Conservation (phyloP, 495 filamentous ascomycete species). For the Bathelium albidoporum region DNA sequence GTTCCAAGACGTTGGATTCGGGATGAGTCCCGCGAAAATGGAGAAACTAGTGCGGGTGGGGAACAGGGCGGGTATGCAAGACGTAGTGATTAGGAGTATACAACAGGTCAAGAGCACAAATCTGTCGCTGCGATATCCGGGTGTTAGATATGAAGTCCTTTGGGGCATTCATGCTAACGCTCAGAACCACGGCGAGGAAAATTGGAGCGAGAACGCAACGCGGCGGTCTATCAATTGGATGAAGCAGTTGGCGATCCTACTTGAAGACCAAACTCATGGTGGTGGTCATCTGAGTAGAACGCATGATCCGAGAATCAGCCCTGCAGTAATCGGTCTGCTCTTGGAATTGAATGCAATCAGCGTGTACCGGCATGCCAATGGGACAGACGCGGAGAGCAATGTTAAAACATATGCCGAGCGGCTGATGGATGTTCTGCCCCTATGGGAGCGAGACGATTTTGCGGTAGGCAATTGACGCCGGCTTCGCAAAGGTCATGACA, state of each 20-base stretch:
- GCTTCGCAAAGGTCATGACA: neutral
- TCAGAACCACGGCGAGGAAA: constrained; percentile 1
- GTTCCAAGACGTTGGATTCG: constrained; percentile 17
- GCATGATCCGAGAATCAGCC: constrained; percentile 23
- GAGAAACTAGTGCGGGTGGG: constrained; percentile 25
- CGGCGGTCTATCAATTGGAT: constrained; percentile 23
- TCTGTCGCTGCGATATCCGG: constrained; percentile 15
- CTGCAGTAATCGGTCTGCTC: constrained; percentile 27
- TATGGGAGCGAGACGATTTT: neutral
- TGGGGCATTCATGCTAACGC: constrained; percentile 19
- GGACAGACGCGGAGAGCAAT: constrained; percentile 28
- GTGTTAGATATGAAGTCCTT: constrained; percentile 20
- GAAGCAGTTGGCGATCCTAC: constrained; percentile 24
- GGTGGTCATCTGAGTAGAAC: constrained; percentile 7
- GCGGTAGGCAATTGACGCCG: neutral
- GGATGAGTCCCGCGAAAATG: constrained; percentile 10
- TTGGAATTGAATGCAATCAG: constrained; percentile 29
- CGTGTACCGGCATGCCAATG: constrained; percentile 22
- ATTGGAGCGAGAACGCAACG: constrained; percentile 21
- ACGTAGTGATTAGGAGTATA: constrained; percentile 24
- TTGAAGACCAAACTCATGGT: constrained; percentile 28
- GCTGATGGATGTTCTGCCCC: constrained; percentile 15
- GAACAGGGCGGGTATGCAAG: constrained; percentile 16
- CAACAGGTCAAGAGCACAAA: constrained; percentile 24
- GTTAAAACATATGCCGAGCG: constrained; percentile 29